Evolutionary conservation across 345 rosid species (phyloP).

Genomic region (Mallotus nudiflorus): DNA sequence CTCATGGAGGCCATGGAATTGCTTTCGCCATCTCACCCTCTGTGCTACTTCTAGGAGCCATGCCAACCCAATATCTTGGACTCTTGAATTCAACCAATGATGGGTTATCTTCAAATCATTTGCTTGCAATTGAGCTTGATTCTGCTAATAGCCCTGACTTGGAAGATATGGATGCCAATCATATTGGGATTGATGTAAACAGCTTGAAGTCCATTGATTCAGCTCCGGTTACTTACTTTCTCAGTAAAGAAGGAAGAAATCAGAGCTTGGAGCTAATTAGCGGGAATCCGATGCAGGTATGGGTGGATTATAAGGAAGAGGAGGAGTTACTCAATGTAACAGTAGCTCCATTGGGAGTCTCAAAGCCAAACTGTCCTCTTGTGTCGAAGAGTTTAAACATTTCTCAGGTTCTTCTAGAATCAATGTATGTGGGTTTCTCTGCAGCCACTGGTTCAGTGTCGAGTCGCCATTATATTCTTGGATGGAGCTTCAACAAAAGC

Average conservation of each 20-base stretch:
- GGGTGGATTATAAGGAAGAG: slow-evolving; percentile 1
- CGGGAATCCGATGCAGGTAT: slow-evolving; percentile 4
- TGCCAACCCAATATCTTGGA: slow-evolving; percentile 15
- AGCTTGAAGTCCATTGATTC: slow-evolving; percentile 4
- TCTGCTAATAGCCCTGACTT: slow-evolving; percentile 5
- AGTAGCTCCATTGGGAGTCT: neutral
- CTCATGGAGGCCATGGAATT: slow-evolving; percentile 22
- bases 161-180: slow-evolving; percentile 13
- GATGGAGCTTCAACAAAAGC: neutral
- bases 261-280: slow-evolving; percentile 3
- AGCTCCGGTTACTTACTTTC: slow-evolving; percentile 2
- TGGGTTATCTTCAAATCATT: slow-evolving; percentile 6
- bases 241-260: neutral
- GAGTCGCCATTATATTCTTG: neutral
- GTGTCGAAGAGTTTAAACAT: neutral
- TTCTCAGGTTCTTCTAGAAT: neutral
- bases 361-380: neutral
- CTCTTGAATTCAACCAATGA: slow-evolving; percentile 10
- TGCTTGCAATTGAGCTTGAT: slow-evolving; percentile 21
- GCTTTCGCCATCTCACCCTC: slow-evolving; percentile 27
- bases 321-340: neutral
- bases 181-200: slow-evolving; percentile 20
- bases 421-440: neutral
- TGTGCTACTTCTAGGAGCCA: slow-evolving; percentile 3
- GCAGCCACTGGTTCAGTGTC: neutral